Evolutionary conservation across 495 filamentous ascomycete genomes (phyloP), one percentile per base, ranked within the genome.

Genomic region (Endocarpon pusillum): DNA sequence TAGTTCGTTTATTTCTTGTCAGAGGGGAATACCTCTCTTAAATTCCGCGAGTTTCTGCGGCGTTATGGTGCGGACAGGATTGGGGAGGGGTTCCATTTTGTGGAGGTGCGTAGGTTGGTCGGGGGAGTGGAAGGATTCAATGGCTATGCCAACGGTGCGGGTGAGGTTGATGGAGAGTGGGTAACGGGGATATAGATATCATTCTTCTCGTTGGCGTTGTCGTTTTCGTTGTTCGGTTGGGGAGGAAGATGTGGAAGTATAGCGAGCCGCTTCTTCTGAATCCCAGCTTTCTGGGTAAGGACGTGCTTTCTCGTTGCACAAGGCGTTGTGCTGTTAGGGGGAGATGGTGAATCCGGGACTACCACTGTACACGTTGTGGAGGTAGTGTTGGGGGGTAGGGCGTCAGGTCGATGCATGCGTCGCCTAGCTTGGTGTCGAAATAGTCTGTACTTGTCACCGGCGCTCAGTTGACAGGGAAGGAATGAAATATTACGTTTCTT

Each of bases 241-340:
- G n/a, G n/a, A n/a, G n/a, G n/a, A n/a, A n/a, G n/a, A n/a, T n/a
- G n/a, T n/a, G n/a, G n/a, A n/a, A 1, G 33, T 30, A 47, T 85
- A 85, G 25, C 77, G 62, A 2, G 66, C 57, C 1, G 77, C 77
- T 42, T 82, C 74, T 14, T 81, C 59, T 1, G 68, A 75, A 46
- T 85, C 79, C 61, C 75, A 78, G 3, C 77, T 79, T 45, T 73
- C 76, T 1, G 78, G 77, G 43, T 66, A 82, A 0, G 79, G 78
- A n/a, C 58, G 58, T 12, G 69, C 59, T 15, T 39, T 41, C 10
- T 65, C 58, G 42, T 74, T 60, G 44, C 79, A 85, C 3, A 56
- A 49, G 8, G 55, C 44, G 43, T 85, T 85, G 51, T 82, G 69
- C 48, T 85, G 75, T 42, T 81, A 76, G 14, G 84, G 47, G 2